phyloP scores from a whole-genome alignment of 305 asterid species.

The Salvia sclarea region DNA sequence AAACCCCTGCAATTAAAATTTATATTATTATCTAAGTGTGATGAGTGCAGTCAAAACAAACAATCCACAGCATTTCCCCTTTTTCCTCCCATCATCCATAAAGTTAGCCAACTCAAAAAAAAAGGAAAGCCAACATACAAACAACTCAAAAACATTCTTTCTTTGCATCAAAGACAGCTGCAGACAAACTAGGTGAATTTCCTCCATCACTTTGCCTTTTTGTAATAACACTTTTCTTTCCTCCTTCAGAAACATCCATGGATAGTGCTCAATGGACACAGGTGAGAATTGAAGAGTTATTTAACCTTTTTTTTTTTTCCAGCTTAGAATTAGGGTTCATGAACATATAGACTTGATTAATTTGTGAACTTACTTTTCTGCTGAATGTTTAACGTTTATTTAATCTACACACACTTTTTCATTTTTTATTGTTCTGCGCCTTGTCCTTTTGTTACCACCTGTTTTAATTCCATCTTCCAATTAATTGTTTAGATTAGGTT shows the following conservation, averaged over 20 bases:
- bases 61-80: slow-evolving; percentile 33
- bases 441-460: slow-evolving; percentile 15
- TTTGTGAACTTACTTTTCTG: background rate
- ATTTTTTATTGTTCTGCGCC: background rate
- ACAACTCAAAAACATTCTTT: slow-evolving; percentile 53
- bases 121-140: slow-evolving; percentile 32
- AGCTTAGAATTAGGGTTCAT: slow-evolving; percentile 3
- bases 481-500: slow-evolving; percentile 22
- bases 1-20: slow-evolving; percentile 1
- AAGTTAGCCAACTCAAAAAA: slow-evolving; percentile 55
- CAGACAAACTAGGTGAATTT: slow-evolving; percentile 44
- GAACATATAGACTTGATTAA: background rate
- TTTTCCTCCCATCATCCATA: slow-evolving; percentile 54
- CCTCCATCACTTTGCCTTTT: slow-evolving; percentile 46
- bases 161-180: slow-evolving; percentile 52
- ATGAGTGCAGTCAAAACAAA: slow-evolving; percentile 75
- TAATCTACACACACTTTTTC: background rate
- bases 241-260: slow-evolving; percentile 44
- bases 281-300: slow-evolving; percentile 40
- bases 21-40: background rate
- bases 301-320: background rate
- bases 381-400: background rate
- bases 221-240: slow-evolving; percentile 17
- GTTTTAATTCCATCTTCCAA: background rate
- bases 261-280: slow-evolving; percentile 70